Base-by-base conservation (phyloP, 129 eudicot genomes). In the Kitagawia praeruptora region DNA sequence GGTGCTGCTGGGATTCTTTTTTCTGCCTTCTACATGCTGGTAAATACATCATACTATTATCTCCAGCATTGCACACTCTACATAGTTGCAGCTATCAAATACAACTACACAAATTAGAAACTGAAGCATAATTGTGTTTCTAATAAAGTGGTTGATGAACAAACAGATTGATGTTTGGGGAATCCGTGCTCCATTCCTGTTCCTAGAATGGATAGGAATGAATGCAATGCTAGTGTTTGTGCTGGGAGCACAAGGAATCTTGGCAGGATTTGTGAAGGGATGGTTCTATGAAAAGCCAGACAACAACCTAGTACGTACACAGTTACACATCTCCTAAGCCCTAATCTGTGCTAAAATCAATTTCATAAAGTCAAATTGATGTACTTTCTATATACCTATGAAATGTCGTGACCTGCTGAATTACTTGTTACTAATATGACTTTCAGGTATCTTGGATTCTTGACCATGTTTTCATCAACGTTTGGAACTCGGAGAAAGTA, bases 131-230 rank as follows among this genome's bases (percentile, higher is more conserved):
- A 16, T 23, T 45, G 25, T 11, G 14, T 19, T 31, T 66, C 71
- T 66, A 66, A 66, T 28, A 4, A 66, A 66, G 31, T 77, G 61
- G 18, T 48, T 21, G 0, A 75, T 40, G 53, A 40, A 58, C 28
- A 83, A 40, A 75, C 89, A 93, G 98, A 91, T 93, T 42, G 98
- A 93, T 81, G 86, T 91, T 16, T 89, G 89, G 92, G 98, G 93
- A 79, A 42, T 80, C 61, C 86, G 96, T 3, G 78, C 51, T 8
- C 96, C 96, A 27, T 93, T 93, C 81, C 78, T 92, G 88, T 79
- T 88, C 54, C 79, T 92, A 40, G 97, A 92, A 80, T 92, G 97
- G 97, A 92, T 92, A 70, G 94, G 98, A 67, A 93, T 91, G 98
- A 93, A 93, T 23, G 96, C 96, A 4, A 91, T 93, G 97, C 81